Base-by-base conservation (phyloP, 495 filamentous ascomycete species). In the Talaromyces trachyspermus region DNA sequence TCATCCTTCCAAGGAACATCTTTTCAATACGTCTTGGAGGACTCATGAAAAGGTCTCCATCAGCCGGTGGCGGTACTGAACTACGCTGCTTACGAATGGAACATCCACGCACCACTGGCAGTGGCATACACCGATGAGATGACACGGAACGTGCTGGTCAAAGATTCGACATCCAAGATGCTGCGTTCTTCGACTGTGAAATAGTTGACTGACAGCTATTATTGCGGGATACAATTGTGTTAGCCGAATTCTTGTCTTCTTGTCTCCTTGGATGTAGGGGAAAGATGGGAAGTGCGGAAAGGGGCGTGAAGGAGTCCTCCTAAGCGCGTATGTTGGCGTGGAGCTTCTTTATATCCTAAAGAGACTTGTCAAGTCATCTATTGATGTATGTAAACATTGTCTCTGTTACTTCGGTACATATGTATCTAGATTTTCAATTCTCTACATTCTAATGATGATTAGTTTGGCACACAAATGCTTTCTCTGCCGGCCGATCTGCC, bases 221-320 rank as follows among this genome's bases (percentile, higher is more conserved):
- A 80, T 89, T 52, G 87, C 83, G 18, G 80, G 78, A 22, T 94
- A 95, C 59, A 94, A 94, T 58, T 90, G 86, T 61, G 88, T 94
- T 12, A 88, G 85, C 50, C 76, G 88, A 20, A 86, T 95, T 52
- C 60, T 94, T 53, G 88, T 95, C 10, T 86, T 87, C 10, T 59
- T 95, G 88, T 95, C 10, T 86, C 88, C 10, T 59, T 95, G 53
- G 84, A 92, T 65, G 86, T 90, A 24, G 66, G 69, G 0, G 67
- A 70, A 53, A 67, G 50, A 72, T 70, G 68, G 69, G 66, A 54
- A 64, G 53, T 30, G 47, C 69, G 26, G 65, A 69, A 22, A 65
- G 69, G 42, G 41, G 70, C 38, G 63, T 66, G 33, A 19, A 30
- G 5, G 17, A 4, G 20, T 24, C 6, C 36, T 42, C 15, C 39